Evolutionary conservation across 306 rosid species (phyloP), one percentile per base, ranked within the genome.

Genomic region (Styphnolobium japonicum): DNA sequence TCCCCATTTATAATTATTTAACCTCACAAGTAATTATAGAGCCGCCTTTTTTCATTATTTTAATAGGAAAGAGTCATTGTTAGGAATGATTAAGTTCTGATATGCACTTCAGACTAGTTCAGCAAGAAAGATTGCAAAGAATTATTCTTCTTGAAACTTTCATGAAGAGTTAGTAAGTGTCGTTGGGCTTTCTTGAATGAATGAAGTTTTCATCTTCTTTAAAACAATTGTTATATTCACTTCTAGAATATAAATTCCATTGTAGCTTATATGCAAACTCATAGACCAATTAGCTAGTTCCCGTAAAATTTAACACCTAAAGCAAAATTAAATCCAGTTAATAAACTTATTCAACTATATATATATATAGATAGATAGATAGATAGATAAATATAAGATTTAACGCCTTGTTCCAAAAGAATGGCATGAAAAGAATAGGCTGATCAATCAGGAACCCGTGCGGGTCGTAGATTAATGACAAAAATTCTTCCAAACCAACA

Each of bases 391-490:
- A 76, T 18, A 10, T 11, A 46, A 63, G 39, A 46, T 43, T 23
- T 7, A 2, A 51, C 4, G 42, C n/a, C 11, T 12, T 39, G 9
- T 25, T 36, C 33, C 49, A 64, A 23, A 46, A 18, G 19, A 45
- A 60, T 22, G 63, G 64, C 53, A 55, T 5, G n/a, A 8, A 43
- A 1, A 45, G 6, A 27, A 6, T 15, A 15, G 34, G 49, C 11
- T 68, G 31, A 56, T 8, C 15, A 29, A 49, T 31, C 22, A 23
- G n/a, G 57, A 66, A 39, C 29, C 75, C 75, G 33, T 77, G 56
- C 67, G 81, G 56, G 31, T 51, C 67, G 62, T 6, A 7, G 21
- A 27, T 64, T 22, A n/a, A 49, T 62, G 68, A 80, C 80, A 81
- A 73, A 67, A 67, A 16, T 57, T 57, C 49, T 46, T 74, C 6